Evolutionary conservation across 1,284 basidiomycete genomes (phyloP).

Genomic region (Schizophyllum commune): DNA sequence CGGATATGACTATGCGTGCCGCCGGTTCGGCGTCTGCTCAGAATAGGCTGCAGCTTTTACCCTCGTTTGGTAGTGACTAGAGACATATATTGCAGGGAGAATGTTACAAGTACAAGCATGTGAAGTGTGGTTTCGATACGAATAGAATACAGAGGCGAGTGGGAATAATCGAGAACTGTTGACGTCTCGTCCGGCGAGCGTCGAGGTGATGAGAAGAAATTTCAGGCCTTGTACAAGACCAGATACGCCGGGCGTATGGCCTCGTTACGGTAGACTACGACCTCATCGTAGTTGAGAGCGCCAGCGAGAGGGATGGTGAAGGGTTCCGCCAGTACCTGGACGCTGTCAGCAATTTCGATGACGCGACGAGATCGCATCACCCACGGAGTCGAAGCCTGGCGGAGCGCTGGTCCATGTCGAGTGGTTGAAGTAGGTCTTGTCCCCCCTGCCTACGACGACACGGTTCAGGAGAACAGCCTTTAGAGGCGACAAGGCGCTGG

Average conservation of each 20-base stretch:
- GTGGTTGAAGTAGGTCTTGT: not conserved
- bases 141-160: no score
- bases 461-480: conserved; percentile 46
- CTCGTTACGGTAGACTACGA: conserved; percentile 21
- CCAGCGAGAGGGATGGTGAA: conserved; percentile 11
- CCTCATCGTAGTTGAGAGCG: conserved; percentile 16
- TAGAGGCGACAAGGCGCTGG: conserved; percentile 18
- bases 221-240: conserved; percentile 10
- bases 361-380: not conserved
- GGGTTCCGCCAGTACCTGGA: conserved; percentile 13
- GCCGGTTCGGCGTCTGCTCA: no score
- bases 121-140: no score
- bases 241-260: conserved; percentile 23
- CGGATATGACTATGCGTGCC: no score
- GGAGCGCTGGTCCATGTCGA: conserved; percentile 7
- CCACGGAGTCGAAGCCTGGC: conserved; percentile 19
- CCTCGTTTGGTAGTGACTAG: no score
- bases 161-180: no score
- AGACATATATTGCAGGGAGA: no score
- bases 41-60: no score
- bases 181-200: no score
- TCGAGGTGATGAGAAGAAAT: no score
- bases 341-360: not conserved
- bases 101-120: no score
- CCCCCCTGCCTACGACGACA: conserved; percentile 45